A percentile compares a stretch with the other conserved stretches of the same genome.
phyloP scores from a whole-genome alignment of 306 rosid genomes.

The Mimosa pudica region DNA sequence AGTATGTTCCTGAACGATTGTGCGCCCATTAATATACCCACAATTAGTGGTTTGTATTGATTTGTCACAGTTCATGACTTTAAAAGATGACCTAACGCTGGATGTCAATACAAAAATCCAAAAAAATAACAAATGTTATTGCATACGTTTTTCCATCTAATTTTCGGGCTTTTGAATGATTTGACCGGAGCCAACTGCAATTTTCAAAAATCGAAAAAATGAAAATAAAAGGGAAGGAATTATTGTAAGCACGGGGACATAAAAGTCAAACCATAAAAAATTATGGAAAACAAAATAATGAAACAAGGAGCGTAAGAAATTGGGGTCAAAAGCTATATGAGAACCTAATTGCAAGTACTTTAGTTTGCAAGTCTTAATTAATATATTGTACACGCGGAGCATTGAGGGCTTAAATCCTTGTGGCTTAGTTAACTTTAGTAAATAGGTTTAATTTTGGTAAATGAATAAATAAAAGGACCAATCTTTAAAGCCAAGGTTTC shows the following conservation, averaged over 20 bases:
- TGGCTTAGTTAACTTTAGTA: conserved; percentile 35
- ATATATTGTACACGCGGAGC: conserved; percentile 14
- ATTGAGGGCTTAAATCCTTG: conserved; percentile 22
- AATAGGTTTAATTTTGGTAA: not conserved
- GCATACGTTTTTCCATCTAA: not conserved
- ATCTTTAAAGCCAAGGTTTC: conserved; percentile 46
- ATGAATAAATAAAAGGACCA: conserved; percentile 2
- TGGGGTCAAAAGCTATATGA: not conserved
- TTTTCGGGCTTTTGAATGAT: not conserved
- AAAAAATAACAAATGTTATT: too few relatives aligned
- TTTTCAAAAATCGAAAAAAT: not conserved
- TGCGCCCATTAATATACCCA: too few relatives aligned
- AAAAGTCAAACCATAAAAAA: conserved; percentile 6
- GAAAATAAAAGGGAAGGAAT: not conserved
- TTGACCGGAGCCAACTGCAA: not conserved
- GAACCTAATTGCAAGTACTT: conserved; percentile 14
- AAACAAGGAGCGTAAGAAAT: not conserved
- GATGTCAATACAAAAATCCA: too few relatives aligned
- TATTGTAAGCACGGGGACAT: not conserved
- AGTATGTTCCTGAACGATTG: too few relatives aligned
- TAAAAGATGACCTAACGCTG: too few relatives aligned
- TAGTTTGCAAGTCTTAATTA: not conserved
- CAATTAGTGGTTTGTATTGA: too few relatives aligned
- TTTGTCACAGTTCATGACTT: too few relatives aligned
- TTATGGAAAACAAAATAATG: not conserved